Percentiles rank a stretch among this genome's conserved stretches.
Evolutionary conservation across 2,329 filamentous ascomycete genomes (phyloP).

Genomic region (Beauveria rudraprayagi): DNA sequence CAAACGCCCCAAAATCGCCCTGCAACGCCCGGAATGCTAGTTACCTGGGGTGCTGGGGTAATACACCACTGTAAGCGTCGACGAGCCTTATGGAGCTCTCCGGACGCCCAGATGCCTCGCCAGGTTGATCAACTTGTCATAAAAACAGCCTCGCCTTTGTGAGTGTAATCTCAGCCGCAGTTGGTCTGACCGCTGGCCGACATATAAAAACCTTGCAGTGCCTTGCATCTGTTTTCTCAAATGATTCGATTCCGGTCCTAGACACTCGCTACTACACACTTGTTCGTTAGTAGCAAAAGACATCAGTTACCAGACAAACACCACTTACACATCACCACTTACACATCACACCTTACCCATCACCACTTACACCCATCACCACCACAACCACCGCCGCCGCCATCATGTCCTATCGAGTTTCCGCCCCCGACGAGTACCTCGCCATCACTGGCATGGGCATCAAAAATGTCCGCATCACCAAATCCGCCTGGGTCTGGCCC

Average conservation of each 20-base stretch:
- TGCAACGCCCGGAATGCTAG: background rate
- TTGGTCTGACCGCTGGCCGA: background rate
- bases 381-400: conserved; percentile 18
- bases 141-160: background rate
- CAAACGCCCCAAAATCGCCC: background rate
- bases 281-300: background rate
- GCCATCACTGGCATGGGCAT: conserved; percentile 77
- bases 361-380: background rate
- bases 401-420: conserved; percentile 57
- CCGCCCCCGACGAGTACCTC: conserved; percentile 75
- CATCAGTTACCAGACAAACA: background rate
- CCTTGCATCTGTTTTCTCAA: background rate
- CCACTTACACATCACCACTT: background rate
- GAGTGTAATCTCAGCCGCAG: background rate
- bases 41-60: too few relatives aligned
- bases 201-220: background rate
- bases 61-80: too few relatives aligned
- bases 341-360: too few relatives aligned
- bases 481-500: conserved; percentile 65
- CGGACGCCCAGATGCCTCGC: too few relatives aligned
- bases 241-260: background rate
- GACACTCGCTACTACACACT: background rate
- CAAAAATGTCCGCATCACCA: conserved; percentile 66
- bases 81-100: too few relatives aligned
- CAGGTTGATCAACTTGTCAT: too few relatives aligned